phyloP scores from a whole-genome alignment of 1,139 yeast species.

The Scheffersomyces titani region DNA sequence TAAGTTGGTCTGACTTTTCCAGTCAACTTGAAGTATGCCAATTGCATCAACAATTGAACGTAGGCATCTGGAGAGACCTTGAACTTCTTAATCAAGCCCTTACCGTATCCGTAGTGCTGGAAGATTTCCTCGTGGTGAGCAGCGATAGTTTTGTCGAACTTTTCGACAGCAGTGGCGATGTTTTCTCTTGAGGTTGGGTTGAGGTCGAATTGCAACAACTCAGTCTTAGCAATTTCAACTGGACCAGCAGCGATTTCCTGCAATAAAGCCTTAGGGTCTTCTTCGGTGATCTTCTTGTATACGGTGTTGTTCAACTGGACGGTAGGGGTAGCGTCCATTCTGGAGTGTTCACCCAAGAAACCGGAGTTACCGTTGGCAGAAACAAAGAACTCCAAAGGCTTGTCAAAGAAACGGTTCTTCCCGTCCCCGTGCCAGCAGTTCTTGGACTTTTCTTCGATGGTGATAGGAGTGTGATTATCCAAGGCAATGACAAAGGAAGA shows the following conservation, averaged over 20 bases:
- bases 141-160: constrained; percentile 53
- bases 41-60: constrained; percentile 73
- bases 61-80: constrained; percentile 79
- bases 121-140: constrained; percentile 64
- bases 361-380: constrained; percentile 87
- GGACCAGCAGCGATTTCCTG: constrained; percentile 21
- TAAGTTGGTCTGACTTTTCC: constrained; percentile 89
- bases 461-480: constrained; percentile 72
- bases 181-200: constrained; percentile 52
- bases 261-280: constrained; percentile 35
- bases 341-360: constrained; percentile 93
- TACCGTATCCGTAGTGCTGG: constrained; percentile 75
- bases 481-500: constrained; percentile 81
- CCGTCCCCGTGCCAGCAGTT: constrained; percentile 97
- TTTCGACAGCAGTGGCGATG: constrained; percentile 56
- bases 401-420: constrained; percentile 85
- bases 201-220: constrained; percentile 43
- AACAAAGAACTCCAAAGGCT: constrained; percentile 84
- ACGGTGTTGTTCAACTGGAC: constrained; percentile 82
- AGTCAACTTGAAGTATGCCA: constrained; percentile 76
- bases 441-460: constrained; percentile 83
- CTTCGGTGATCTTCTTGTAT: constrained; percentile 55
- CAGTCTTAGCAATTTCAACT: constrained; percentile 21
- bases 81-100: constrained; percentile 65
- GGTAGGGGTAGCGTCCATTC: constrained; percentile 98